Conservation (phyloP, 257 asterid genomes). For the Fraxinus quadrangulata region DNA sequence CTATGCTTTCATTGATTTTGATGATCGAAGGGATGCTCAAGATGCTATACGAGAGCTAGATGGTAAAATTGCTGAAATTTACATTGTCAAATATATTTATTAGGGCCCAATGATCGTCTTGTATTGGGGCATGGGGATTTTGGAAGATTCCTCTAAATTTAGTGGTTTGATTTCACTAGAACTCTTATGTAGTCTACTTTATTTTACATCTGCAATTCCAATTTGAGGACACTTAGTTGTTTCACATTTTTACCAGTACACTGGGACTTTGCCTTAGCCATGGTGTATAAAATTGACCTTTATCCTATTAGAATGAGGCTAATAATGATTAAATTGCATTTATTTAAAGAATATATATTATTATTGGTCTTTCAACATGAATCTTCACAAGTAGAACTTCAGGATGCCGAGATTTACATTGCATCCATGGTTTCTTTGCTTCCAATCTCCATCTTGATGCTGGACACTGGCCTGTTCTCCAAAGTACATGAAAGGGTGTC, state of each 20-base stretch:
- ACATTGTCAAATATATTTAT: not conserved
- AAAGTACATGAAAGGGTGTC: not conserved
- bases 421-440: not conserved
- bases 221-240: not conserved
- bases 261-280: not conserved
- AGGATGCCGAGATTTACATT: not conserved
- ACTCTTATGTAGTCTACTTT: not conserved
- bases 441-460: not conserved
- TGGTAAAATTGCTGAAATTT: conserved; percentile 39
- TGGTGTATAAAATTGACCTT: not conserved
- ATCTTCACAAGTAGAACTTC: not conserved
- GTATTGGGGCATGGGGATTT: conserved; percentile 4
- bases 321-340: not conserved
- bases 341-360: not conserved
- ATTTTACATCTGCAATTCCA: not conserved
- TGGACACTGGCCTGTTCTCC: not conserved
- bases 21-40: conserved; percentile 87
- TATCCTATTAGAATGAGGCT: not conserved
- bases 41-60: conserved; percentile 88
- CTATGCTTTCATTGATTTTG: conserved; percentile 89
- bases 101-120: not conserved
- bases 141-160: not conserved
- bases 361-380: not conserved
- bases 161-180: not conserved
- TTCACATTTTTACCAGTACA: not conserved